Conservation (phyloP, 108 stramenopile species). For the Skeletonema marinoi region DNA sequence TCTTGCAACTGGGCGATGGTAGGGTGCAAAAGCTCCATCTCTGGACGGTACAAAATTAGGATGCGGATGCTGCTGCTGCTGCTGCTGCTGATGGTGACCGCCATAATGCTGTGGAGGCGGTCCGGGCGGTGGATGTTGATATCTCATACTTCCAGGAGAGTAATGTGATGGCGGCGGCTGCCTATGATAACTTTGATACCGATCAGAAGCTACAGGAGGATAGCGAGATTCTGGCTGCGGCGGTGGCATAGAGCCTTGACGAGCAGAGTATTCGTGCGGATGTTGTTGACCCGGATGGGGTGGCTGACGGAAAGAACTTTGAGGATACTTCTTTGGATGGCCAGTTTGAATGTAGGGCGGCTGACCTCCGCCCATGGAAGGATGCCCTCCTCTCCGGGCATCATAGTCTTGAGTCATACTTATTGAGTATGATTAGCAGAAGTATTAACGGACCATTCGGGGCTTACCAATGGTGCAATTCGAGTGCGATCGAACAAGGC, state of each 20-base stretch:
- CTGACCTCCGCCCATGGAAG: not conserved
- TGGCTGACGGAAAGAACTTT: not conserved
- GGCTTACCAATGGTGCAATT: not conserved
- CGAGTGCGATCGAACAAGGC: not conserved
- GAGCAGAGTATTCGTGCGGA: not conserved
- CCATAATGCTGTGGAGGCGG: not conserved
- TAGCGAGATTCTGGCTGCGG: slow-evolving; percentile 17
- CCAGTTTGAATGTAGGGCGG: slow-evolving; percentile 2
- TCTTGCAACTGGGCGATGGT: not conserved
- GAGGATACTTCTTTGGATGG: not conserved
- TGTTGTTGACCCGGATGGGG: not conserved
- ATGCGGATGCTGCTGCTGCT: not conserved
- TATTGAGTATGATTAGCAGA: not conserved
- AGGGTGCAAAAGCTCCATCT: slow-evolving; percentile 3
- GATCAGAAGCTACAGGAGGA: slow-evolving; percentile 10
- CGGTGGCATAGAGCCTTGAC: not conserved
- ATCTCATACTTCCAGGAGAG: not conserved
- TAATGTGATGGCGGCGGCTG: slow-evolving; percentile 3
- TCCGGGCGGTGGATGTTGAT: not conserved
- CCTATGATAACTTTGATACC: not conserved
- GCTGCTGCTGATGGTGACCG: not conserved
- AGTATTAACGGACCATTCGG: not conserved
- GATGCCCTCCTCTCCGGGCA: not conserved
- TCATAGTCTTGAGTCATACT: not conserved
- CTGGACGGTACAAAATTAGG: not conserved